Evolutionary conservation across 2,329 filamentous ascomycete species (phyloP), one percentile per base, ranked within the genome.

Genomic region (Lecanicillium sp.): DNA sequence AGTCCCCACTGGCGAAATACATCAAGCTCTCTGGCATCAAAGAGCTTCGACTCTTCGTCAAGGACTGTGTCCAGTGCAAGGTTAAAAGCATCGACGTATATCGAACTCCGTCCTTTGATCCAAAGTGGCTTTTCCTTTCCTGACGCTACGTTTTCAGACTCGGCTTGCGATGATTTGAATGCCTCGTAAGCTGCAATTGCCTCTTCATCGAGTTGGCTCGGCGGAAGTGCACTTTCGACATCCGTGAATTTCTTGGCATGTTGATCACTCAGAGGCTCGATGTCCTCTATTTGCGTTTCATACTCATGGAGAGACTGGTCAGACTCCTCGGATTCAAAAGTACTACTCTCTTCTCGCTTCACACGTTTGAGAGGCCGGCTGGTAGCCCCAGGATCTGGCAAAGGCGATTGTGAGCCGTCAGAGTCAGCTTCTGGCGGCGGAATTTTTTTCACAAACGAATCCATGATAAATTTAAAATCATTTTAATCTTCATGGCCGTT

Each of bases 11-110:
- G 68, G 3, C 67, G 63, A 55, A 98, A 96, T 0, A 96, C 71
- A 12, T 73, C 67, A 51, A 71, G 75, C 59, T 98, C 92, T 14
- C 78, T 80, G 42, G 79, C 75, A 51, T 92, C 75, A 55, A 96
- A 98, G 0, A 98, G 65, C 59, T 95, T 86, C 1, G 76, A 73
- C 60, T 98, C 92, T 41, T 96, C 86, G 35, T 86, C 80, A 11
- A 96, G 64, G 4, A 98, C 92, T 0, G 86, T 95, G 43, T 90
- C 81, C 35, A 98, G 65, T 3, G 90, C 87, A 12, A 96, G 68
- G 53, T 95, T 95, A 68, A 98, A 98, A 1, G 92, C 92, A 62
- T 98, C 92, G 14, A 95, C 87, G 52, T 98, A 98, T 40, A 98
- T 86, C 2, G 89, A 96, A 52, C 81, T 94, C 56, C 78, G 80